Evolutionary conservation across 75 land plant genomes (phyloP).

Genomic region (Ceratopteris richardii): DNA sequence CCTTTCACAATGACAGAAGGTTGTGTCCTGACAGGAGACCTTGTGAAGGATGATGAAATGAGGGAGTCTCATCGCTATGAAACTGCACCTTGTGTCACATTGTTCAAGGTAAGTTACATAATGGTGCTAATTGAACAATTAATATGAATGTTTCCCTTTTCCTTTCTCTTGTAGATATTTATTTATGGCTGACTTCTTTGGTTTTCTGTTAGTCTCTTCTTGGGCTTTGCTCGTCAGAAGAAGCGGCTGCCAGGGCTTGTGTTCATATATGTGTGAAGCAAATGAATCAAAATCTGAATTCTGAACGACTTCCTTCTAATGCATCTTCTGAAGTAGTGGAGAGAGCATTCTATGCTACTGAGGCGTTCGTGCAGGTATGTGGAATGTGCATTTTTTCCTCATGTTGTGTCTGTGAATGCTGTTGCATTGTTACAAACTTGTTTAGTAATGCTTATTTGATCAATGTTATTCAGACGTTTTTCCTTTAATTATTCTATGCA

Average conservation of each 20-base stretch:
- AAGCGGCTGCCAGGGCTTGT: slow-evolving; percentile 70
- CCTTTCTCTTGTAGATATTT: too few species aligned
- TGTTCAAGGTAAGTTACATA: slow-evolving; percentile 73
- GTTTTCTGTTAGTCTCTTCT: slow-evolving; percentile 65
- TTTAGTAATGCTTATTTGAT: neutral
- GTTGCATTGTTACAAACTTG: neutral
- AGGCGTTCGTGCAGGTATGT: slow-evolving; percentile 90
- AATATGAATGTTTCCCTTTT: too few species aligned
- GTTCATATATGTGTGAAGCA: slow-evolving; percentile 72
- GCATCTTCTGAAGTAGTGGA: slow-evolving; percentile 75
- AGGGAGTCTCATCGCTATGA: slow-evolving; percentile 88
- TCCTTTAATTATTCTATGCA: too few species aligned
- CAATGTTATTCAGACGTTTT: neutral
- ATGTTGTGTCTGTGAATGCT: neutral
- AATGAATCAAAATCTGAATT: slow-evolving; percentile 70
- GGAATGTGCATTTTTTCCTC: too few species aligned
- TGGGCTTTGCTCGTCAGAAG: slow-evolving; percentile 75
- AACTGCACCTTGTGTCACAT: slow-evolving; percentile 86
- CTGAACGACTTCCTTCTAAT: slow-evolving; percentile 58
- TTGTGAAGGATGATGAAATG: slow-evolving; percentile 62
- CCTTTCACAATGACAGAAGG: slow-evolving; percentile 75
- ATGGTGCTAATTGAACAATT: too few species aligned
- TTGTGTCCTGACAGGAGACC: slow-evolving; percentile 88
- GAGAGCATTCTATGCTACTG: slow-evolving; percentile 93
- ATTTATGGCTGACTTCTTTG: too few species aligned